Evolutionary conservation across 2,329 filamentous ascomycete species (phyloP).

Genomic region (Neonectria sp.): DNA sequence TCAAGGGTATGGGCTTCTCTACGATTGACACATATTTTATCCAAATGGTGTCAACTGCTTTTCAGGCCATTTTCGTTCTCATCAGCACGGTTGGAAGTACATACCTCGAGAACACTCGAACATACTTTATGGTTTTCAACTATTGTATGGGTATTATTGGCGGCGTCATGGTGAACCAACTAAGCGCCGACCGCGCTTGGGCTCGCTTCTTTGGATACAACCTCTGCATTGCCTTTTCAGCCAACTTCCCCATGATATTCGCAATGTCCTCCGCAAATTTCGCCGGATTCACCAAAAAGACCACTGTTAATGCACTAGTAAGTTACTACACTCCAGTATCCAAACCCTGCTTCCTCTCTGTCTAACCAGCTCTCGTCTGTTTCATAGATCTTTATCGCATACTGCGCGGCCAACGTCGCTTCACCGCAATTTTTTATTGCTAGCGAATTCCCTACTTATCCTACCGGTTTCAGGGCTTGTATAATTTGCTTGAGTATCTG

Average conservation of each 20-base stretch:
- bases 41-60: conserved; percentile 32
- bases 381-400: conserved; percentile 9
- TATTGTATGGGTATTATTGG: conserved; percentile 37
- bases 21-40: conserved; percentile 41
- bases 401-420: conserved; percentile 16
- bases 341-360: not conserved
- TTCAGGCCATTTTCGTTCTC: conserved; percentile 45
- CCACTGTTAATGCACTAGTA: conserved; percentile 16
- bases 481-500: conserved; percentile 19
- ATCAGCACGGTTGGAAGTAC: conserved; percentile 41
- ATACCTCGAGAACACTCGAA: conserved; percentile 44
- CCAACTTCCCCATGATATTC: conserved; percentile 28
- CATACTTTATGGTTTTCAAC: conserved; percentile 45
- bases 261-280: conserved; percentile 28
- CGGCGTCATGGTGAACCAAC: conserved; percentile 15
- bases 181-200: conserved; percentile 2
- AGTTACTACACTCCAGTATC: not conserved
- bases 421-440: conserved; percentile 16
- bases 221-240: conserved; percentile 13
- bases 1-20: conserved; percentile 45
- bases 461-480: conserved; percentile 5
- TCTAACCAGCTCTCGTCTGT: not conserved
- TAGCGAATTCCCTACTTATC: conserved; percentile 5
- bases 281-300: conserved; percentile 29
- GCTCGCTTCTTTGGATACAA: conserved; percentile 12